Conservation (phyloP, 306 rosid genomes). For the Glycine soja region DNA sequence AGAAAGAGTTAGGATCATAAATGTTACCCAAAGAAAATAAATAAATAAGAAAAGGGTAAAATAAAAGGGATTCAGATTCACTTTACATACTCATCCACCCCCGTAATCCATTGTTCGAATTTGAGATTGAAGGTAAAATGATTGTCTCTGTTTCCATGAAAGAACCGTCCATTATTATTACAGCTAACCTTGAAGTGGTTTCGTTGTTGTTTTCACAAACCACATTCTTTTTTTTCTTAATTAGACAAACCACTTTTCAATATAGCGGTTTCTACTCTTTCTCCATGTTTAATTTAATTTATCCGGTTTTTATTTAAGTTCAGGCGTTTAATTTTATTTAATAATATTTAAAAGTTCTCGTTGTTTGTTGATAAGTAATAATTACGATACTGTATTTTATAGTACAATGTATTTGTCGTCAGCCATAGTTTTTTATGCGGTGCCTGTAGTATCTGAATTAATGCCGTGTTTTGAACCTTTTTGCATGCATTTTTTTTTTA, state of each 20-base stretch:
- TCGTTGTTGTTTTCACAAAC: conserved; percentile 50
- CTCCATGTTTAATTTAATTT: neutral
- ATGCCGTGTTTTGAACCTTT: neutral
- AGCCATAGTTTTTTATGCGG: neutral
- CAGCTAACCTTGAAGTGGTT: conserved; percentile 53
- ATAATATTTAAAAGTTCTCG: neutral
- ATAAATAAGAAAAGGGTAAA: neutral
- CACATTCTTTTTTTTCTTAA: too few relatives aligned
- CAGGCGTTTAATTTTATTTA: neutral
- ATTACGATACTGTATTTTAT: neutral
- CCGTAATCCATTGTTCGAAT: too few relatives aligned
- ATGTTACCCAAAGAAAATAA: neutral
- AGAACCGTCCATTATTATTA: neutral
- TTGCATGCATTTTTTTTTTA: neutral
- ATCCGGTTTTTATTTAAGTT: neutral
- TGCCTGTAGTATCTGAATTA: conserved; percentile 37
- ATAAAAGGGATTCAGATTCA: neutral
- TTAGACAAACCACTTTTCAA: conserved; percentile 47
- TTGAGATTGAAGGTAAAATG: neutral
- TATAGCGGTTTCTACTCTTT: neutral
- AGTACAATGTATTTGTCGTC: neutral
- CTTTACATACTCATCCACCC: too few relatives aligned
- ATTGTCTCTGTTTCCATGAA: conserved; percentile 11
- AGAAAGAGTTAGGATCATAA: too few relatives aligned
- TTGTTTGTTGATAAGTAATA: neutral